Percentiles rank a stretch among this genome's conserved stretches.
Conservation (phyloP, 2,329 filamentous ascomycete genomes). For the Botrytis aclada region DNA sequence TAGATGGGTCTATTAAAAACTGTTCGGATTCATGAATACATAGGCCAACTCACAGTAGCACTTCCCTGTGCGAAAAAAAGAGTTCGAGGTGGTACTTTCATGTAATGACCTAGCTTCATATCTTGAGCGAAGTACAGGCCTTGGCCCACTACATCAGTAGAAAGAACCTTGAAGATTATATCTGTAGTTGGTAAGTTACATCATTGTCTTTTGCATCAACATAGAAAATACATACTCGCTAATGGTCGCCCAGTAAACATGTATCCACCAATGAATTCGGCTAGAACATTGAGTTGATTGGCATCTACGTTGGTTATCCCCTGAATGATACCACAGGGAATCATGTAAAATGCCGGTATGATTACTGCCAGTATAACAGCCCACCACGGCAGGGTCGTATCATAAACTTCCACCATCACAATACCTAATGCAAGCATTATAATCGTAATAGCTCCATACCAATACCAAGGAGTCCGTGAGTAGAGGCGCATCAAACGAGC, state of each 20-base stretch:
- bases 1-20: not conserved
- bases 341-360: constrained; percentile 43
- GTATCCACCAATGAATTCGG: constrained; percentile 34
- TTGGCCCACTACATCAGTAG: constrained; percentile 44
- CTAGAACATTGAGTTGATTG: constrained; percentile 48
- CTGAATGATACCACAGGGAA: constrained; percentile 40
- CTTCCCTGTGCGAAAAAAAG: constrained; percentile 49
- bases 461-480: constrained; percentile 53
- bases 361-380: constrained; percentile 43
- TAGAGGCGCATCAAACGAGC: constrained; percentile 54
- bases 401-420: constrained; percentile 36
- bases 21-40: not conserved
- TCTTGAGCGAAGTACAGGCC: constrained; percentile 46
- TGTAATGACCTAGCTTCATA: constrained; percentile 50
- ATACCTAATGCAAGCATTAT: constrained; percentile 37
- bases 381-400: constrained; percentile 54
- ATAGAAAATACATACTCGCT: constrained; percentile 64
- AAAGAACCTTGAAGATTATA: constrained; percentile 71
- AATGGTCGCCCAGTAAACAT: constrained; percentile 53
- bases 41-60: constrained; percentile 54
- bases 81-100: constrained; percentile 35
- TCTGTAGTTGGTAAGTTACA: constrained; percentile 59
- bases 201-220: not conserved
- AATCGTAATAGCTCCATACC: constrained; percentile 44
- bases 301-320: constrained; percentile 49